phyloP scores from a whole-genome alignment of 768 basidiomycete species.

The Tricholoma bakamatsutake region DNA sequence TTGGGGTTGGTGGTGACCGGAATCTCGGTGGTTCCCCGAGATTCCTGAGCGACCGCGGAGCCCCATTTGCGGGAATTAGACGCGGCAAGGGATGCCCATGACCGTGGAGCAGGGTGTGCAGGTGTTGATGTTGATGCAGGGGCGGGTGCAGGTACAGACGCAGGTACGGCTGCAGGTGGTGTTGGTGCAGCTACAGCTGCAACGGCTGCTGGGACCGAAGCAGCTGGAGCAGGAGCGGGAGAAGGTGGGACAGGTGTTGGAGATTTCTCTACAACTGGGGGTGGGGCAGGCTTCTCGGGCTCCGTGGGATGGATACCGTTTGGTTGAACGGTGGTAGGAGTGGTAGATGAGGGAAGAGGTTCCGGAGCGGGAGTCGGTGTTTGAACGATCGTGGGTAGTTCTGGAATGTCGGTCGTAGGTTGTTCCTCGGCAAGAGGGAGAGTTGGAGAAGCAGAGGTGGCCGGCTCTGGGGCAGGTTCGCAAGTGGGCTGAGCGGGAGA shows the following conservation, averaged over 20 bases:
- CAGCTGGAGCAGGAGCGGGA: conserved; percentile 24
- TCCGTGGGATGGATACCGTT: conserved; percentile 39
- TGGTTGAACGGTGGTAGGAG: conserved; percentile 23
- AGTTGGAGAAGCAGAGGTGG: conserved; percentile 23
- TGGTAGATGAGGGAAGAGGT: conserved; percentile 19
- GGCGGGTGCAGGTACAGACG: conserved; percentile 15
- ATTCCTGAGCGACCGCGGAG: conserved; percentile 68
- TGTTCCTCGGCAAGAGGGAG: conserved; percentile 32
- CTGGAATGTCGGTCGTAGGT: conserved; percentile 35
- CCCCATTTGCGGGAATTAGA: conserved; percentile 83
- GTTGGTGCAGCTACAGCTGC: conserved; percentile 9
- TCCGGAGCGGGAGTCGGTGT: conserved; percentile 29
- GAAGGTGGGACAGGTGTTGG: conserved; percentile 27
- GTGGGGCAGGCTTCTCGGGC: conserved; percentile 25
- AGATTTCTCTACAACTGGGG: conserved; percentile 18
- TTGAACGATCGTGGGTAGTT: conserved; percentile 27
- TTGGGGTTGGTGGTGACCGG: conserved; percentile 13
- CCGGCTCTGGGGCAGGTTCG: conserved; percentile 23
- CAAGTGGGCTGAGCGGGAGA: conserved; percentile 29
- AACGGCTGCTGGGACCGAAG: conserved; percentile 20
- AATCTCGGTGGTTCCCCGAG: conserved; percentile 70
- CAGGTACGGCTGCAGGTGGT: not conserved
- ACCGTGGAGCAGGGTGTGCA: conserved; percentile 52
- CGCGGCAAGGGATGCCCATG: conserved; percentile 92
- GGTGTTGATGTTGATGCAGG: conserved; percentile 19